Conservation (phyloP, 2,329 filamentous ascomycete species). For the Decorospora gaudefroyi region DNA sequence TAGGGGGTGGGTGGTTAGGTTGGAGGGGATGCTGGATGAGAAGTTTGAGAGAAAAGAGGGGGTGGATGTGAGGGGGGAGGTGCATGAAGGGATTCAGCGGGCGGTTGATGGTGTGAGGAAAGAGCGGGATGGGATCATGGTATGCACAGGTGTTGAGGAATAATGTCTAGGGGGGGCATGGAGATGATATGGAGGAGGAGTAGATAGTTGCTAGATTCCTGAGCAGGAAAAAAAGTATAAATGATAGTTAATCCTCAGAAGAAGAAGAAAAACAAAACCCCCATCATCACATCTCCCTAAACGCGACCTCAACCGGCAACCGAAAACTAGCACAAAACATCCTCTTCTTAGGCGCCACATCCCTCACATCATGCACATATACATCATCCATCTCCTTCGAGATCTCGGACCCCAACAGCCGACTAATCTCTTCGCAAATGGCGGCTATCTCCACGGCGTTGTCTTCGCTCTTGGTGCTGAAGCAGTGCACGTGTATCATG, state of each 20-base stretch:
- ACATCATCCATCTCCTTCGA: conserved; percentile 62
- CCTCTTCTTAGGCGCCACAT: conserved; percentile 89
- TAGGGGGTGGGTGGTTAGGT: conserved; percentile 18
- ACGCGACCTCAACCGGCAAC: conserved; percentile 80
- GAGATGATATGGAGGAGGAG: conserved; percentile 28
- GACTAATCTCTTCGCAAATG: conserved; percentile 68
- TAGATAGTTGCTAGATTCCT: conserved; percentile 36
- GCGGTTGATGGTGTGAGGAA: conserved; percentile 6
- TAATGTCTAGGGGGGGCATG: conserved; percentile 5
- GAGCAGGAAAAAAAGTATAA: too few relatives aligned
- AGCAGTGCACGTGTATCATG: conserved; percentile 92
- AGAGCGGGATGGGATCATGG: background rate
- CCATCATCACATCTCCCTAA: conserved; percentile 52
- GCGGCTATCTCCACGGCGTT: conserved; percentile 63
- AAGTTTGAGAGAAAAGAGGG: conserved; percentile 12
- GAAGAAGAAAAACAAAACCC: too few relatives aligned
- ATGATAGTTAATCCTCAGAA: background rate
- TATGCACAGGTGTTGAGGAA: background rate
- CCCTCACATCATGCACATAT: conserved; percentile 68
- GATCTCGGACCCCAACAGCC: conserved; percentile 64
- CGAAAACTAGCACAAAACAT: conserved; percentile 98
- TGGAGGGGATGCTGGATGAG: conserved; percentile 21
- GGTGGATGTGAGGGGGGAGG: conserved; percentile 10
- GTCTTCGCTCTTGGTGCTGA: conserved; percentile 79
- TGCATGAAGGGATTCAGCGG: conserved; percentile 24